These are phyloP conservation scores for Suillus decipiens DNA, from an alignment of 768 basidiomycete species.

Conservation along the genomic window DNA sequence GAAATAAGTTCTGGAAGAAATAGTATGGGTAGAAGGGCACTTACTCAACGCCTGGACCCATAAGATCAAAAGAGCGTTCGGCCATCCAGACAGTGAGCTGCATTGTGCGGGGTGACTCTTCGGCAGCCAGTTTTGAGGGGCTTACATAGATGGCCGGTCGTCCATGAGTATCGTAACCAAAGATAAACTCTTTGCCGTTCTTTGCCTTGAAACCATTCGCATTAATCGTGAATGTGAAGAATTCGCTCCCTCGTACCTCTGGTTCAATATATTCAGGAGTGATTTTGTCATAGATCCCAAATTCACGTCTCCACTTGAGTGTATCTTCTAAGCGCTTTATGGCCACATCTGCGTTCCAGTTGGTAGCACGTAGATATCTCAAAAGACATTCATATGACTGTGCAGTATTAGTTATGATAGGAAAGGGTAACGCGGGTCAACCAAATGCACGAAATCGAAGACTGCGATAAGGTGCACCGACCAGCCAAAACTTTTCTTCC, in stretches of 20 bases:
- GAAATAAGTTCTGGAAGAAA: background rate
- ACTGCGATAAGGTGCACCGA: conserved; percentile 30
- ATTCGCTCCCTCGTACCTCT: conserved; percentile 52
- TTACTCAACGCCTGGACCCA: conserved; percentile 82
- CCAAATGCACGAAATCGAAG: background rate
- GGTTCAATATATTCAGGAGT: conserved; percentile 66
- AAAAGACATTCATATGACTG: conserved; percentile 71
- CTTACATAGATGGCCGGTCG: conserved; percentile 72
- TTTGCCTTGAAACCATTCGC: conserved; percentile 47
- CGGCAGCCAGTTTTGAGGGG: conserved; percentile 75
- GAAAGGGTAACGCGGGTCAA: conserved; percentile 11
- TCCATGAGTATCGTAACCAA: conserved; percentile 70
- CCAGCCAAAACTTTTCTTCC: conserved; percentile 78
- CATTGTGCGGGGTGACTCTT: conserved; percentile 65
- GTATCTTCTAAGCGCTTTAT: conserved; percentile 72
- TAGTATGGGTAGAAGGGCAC: conserved; percentile 22
- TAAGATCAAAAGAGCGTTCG: conserved; percentile 76
- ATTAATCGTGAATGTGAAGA: background rate
- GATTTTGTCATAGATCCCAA: conserved; percentile 65
- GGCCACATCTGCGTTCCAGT: conserved; percentile 62
- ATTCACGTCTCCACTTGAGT: conserved; percentile 79
- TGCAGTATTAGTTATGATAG: background rate
- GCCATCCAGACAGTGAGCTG: conserved; percentile 78
- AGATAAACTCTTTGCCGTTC: conserved; percentile 80
- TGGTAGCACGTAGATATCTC: conserved; percentile 77